Evolutionary conservation across 2,329 filamentous ascomycete genomes (phyloP).

Genomic region (Macrophomina pseudophaseolina): DNA sequence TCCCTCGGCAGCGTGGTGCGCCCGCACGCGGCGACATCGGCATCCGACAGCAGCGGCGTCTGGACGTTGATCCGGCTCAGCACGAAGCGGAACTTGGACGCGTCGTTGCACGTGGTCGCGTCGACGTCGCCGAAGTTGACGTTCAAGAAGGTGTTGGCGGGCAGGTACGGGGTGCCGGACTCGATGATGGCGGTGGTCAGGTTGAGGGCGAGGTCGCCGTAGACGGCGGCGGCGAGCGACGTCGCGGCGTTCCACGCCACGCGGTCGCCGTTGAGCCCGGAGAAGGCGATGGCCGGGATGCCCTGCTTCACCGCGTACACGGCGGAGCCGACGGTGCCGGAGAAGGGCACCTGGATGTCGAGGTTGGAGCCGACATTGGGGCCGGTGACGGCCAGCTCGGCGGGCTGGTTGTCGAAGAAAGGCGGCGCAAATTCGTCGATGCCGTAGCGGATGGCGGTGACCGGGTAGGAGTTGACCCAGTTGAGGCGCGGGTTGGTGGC

Average conservation of each 20-base stretch:
- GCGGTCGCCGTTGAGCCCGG: constrained; percentile 57
- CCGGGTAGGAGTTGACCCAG: constrained; percentile 75
- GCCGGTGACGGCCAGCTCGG: constrained; percentile 69
- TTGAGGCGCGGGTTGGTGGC: constrained; percentile 63
- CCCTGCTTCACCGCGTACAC: constrained; percentile 61
- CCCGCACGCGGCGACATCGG: constrained; percentile 65
- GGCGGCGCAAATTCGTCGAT: constrained; percentile 61
- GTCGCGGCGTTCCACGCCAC: constrained; percentile 59
- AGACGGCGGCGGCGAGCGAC: constrained; percentile 62
- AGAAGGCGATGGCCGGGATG: constrained; percentile 73
- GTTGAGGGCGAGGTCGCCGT: constrained; percentile 66
- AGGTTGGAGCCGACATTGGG: constrained; percentile 68
- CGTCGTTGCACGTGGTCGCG: constrained; percentile 55
- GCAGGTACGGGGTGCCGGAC: constrained; percentile 67
- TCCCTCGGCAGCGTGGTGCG: constrained; percentile 63
- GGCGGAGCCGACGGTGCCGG: constrained; percentile 71
- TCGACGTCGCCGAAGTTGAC: constrained; percentile 68
- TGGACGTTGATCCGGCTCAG: constrained; percentile 63
- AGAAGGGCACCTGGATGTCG: constrained; percentile 61
- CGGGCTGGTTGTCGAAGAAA: constrained; percentile 57
- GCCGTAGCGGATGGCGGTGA: constrained; percentile 67
- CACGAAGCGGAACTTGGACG: constrained; percentile 66
- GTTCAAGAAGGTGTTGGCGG: constrained; percentile 66
- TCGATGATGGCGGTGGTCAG: constrained; percentile 62
- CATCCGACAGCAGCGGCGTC: constrained; percentile 40